Base-by-base conservation (phyloP, 371 early-diverging fungal genomes). In the Chytridium lagenaria region DNA sequence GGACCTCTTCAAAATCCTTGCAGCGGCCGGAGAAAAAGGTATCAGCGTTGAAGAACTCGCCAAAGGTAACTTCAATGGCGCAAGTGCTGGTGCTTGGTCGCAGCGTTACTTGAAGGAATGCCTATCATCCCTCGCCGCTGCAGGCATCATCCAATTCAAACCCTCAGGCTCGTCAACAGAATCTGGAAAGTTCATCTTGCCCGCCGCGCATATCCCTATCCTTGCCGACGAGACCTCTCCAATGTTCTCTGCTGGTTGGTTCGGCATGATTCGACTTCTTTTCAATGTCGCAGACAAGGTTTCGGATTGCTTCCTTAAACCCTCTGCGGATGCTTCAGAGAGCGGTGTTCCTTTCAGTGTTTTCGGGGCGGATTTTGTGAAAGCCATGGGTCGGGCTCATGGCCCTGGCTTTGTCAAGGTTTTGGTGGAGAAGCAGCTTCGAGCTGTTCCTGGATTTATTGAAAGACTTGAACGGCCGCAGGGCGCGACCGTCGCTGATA, bases 241-340 rank as follows among this genome's bases (percentile, higher is more conserved):
- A 7, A 31, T 12, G 36, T 61, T 34, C 61, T 7, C 30, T 7
- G 36, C 7, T 34, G 61, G 61, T 10, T 61, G 61, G 61, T 22
- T 61, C 61, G 61, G 3, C 34, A 61, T 61, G 61, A 37, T 37
- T 2, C 61, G 19, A 26, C 31, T 61, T 34, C 3, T 61, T 15
- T 61, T 37, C 23, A 34, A 34, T 34, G 34, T 61, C 26, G 61
- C 61, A 5, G 61, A 61, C 61, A 34, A 61, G 34, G 61, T 61
- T 23, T 7, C 61, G 34, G 61, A 7, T 15, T 61, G 61, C 61
- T 61, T 61, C 37, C 2, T 61, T 12, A 61, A 61, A 34, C 7
- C 7, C 23, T 3, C 30, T 2, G 19, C 3, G 15, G 30, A 28
- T 12, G 30, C 30, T 34, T 34, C 61, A 7, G 61, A 61, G 19